Conservation (phyloP, 345 rosid species). For the Euphorbia lathyris region DNA sequence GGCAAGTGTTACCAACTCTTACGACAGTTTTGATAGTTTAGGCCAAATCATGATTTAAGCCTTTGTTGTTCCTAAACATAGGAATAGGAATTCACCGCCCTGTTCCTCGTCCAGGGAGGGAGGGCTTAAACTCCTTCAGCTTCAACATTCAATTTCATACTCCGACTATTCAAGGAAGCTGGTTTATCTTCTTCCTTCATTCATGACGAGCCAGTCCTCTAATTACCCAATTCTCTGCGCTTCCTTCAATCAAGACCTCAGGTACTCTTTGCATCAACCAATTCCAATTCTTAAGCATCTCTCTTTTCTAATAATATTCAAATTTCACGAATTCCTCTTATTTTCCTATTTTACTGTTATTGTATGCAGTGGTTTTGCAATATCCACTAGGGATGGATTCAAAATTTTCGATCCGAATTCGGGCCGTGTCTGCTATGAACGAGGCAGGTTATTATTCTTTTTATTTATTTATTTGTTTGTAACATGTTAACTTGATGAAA, state of each 20-base stretch:
- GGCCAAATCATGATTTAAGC: no score
- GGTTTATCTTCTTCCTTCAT: background rate
- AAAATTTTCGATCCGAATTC: conserved; percentile 72
- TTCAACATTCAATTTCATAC: no score
- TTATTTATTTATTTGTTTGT: background rate
- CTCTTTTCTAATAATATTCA: background rate
- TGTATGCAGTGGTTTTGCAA: conserved; percentile 59
- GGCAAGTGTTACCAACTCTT: no score
- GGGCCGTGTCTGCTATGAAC: conserved; percentile 80
- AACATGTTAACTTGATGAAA: background rate
- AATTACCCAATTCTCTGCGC: conserved; percentile 52
- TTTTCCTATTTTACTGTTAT: background rate
- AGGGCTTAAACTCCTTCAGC: no score
- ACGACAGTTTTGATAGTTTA: no score
- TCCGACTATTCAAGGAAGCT: no score
- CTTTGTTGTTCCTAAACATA: no score
- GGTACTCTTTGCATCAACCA: no score
- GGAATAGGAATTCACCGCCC: no score
- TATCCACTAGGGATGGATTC: conserved; percentile 70
- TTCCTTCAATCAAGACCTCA: conserved; percentile 88
- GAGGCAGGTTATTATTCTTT: conserved; percentile 37
- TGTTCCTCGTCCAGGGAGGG: no score
- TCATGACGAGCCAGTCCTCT: conserved; percentile 58
- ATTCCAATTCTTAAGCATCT: background rate
- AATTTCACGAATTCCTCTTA: background rate